Evolutionary conservation across 768 basidiomycete genomes (phyloP).

Genomic region (Hygrocybe punicea): DNA sequence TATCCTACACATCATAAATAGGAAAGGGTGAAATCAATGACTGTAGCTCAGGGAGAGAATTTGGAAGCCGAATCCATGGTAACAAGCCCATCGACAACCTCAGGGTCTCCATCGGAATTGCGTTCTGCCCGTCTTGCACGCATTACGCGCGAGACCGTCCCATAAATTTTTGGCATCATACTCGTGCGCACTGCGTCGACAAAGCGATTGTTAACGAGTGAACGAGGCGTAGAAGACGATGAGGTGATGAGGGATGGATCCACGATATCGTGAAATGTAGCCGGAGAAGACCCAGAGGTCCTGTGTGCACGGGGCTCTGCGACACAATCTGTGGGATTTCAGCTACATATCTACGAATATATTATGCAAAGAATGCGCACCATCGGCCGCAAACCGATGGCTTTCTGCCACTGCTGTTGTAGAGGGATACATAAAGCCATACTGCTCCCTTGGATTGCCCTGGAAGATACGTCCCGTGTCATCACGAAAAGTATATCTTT

Average conservation of each 20-base stretch:
- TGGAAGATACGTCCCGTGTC: not conserved
- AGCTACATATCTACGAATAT: not conserved
- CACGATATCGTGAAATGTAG: not conserved
- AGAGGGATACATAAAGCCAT: not conserved
- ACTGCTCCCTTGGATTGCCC: not conserved
- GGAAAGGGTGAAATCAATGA: no score
- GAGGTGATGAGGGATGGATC: conserved; percentile 1
- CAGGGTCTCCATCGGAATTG: no score
- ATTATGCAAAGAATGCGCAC: not conserved
- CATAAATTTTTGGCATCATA: conserved; percentile 8
- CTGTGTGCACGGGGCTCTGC: no score
- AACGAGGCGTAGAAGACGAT: not conserved
- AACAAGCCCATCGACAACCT: no score
- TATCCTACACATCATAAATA: no score
- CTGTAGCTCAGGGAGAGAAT: no score
- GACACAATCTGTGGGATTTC: no score
- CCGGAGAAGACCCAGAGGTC: not conserved
- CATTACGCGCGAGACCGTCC: not conserved
- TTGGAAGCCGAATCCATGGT: no score
- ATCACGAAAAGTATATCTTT: not conserved
- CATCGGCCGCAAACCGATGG: not conserved
- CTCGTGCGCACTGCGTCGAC: conserved; percentile 5
- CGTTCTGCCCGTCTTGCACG: no score
- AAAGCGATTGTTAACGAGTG: not conserved
- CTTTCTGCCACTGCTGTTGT: not conserved